Percentiles rank a stretch among this genome's conserved stretches.
Evolutionary conservation across 495 filamentous ascomycete species (phyloP).

Genomic region (Penicillium dipodomyicola): DNA sequence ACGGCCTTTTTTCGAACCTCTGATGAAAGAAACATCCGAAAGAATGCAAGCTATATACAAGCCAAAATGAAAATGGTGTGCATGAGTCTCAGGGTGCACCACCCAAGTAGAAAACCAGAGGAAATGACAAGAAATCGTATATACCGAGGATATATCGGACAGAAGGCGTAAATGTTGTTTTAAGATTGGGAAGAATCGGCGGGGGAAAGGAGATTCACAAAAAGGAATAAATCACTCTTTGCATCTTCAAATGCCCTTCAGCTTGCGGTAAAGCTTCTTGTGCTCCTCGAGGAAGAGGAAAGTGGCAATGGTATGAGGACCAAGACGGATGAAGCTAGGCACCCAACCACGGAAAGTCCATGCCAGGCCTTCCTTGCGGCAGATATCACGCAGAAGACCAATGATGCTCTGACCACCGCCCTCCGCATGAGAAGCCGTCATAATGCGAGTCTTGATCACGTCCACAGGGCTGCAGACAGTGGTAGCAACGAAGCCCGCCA

Average conservation of each 20-base stretch:
- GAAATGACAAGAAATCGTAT: slow-evolving; percentile 17
- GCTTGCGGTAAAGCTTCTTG: slow-evolving; percentile 51
- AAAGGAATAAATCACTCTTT: slow-evolving; percentile 24
- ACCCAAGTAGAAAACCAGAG: slow-evolving; percentile 18
- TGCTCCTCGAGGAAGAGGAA: slow-evolving; percentile 91
- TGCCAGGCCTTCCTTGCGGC: slow-evolving; percentile 69
- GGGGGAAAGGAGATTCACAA: slow-evolving; percentile 15
- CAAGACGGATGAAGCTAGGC: slow-evolving; percentile 90
- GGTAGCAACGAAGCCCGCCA: slow-evolving; percentile 91
- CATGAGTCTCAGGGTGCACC: slow-evolving; percentile 16
- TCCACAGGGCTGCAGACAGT: slow-evolving; percentile 94
- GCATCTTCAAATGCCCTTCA: slow-evolving; percentile 39
- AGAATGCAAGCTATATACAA: slow-evolving; percentile 31
- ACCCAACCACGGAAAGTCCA: slow-evolving; percentile 99
- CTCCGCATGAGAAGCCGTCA: slow-evolving; percentile 63
- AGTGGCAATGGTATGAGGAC: slow-evolving; percentile 89
- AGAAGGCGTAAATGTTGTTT: slow-evolving; percentile 52
- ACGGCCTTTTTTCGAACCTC: background rate
- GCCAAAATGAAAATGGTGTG: slow-evolving; percentile 23
- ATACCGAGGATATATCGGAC: slow-evolving; percentile 32
- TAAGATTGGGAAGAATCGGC: slow-evolving; percentile 15
- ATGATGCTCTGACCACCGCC: slow-evolving; percentile 56
- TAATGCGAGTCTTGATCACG: slow-evolving; percentile 95
- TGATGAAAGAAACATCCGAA: slow-evolving; percentile 13
- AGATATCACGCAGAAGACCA: slow-evolving; percentile 63